phyloP scores from a whole-genome alignment of 2,329 filamentous ascomycete species.

The Aspergillus fructus region DNA sequence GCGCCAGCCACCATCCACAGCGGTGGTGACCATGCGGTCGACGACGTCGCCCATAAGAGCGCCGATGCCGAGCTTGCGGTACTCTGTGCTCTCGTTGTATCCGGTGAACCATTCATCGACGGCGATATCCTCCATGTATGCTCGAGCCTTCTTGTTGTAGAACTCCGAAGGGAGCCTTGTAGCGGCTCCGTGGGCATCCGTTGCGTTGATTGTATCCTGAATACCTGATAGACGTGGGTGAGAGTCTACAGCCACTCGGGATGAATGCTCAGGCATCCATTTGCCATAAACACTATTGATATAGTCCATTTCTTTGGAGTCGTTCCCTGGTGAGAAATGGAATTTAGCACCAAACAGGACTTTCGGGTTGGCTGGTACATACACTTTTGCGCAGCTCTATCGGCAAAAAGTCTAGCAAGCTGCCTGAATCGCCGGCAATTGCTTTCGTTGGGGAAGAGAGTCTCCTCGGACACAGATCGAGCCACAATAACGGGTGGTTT shows the following conservation, averaged over 20 bases:
- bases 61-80: conserved; percentile 86
- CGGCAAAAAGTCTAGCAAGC: conserved; percentile 68
- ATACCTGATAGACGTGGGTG: conserved; percentile 83
- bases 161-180: conserved; percentile 82
- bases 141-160: conserved; percentile 71
- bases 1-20: conserved; percentile 58
- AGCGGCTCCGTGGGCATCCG: conserved; percentile 75
- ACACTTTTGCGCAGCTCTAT: conserved; percentile 69
- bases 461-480: conserved; percentile 68
- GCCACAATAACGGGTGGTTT: conserved; percentile 65
- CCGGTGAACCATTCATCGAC: conserved; percentile 93
- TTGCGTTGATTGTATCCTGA: conserved; percentile 92
- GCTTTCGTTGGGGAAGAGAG: conserved; percentile 74
- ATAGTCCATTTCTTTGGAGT: conserved; percentile 77
- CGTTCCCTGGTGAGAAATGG: conserved; percentile 53
- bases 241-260: conserved; percentile 75
- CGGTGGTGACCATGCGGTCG: conserved; percentile 66
- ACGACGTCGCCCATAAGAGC: conserved; percentile 80
- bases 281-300: conserved; percentile 74
- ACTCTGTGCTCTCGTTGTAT: conserved; percentile 80
- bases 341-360: background rate
- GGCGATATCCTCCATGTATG: conserved; percentile 69
- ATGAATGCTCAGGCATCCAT: conserved; percentile 75
- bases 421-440: conserved; percentile 72
- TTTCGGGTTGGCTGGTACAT: conserved; percentile 11